Conservation (phyloP, 768 basidiomycete genomes). For the Phlebiopsis gigantea region DNA sequence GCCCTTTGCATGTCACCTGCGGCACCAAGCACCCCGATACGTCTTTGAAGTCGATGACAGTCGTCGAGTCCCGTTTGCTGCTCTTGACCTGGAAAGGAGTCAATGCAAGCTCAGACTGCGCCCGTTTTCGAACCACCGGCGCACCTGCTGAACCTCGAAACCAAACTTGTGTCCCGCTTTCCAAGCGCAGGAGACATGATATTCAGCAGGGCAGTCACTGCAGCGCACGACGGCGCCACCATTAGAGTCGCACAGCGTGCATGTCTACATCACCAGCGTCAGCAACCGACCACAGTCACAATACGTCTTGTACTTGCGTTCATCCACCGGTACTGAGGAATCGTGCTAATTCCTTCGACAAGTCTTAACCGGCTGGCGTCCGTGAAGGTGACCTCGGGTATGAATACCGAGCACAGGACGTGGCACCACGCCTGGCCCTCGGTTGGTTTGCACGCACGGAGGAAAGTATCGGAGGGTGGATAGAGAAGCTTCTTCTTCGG, state of each 20-base stretch:
- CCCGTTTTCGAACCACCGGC: conserved; percentile 23
- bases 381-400: conserved; percentile 78
- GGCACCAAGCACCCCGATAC: conserved; percentile 76
- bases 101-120: neutral
- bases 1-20: conserved; percentile 73
- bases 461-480: conserved; percentile 54
- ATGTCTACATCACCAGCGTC: conserved; percentile 46
- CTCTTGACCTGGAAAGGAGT: conserved; percentile 55
- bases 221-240: conserved; percentile 84
- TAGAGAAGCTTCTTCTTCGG: conserved; percentile 41
- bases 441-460: conserved; percentile 82
- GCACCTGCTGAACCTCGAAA: conserved; percentile 84
- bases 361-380: conserved; percentile 66
- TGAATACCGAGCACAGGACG: conserved; percentile 83
- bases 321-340: conserved; percentile 68
- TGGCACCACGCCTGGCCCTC: conserved; percentile 94
- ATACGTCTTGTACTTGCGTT: conserved; percentile 36
- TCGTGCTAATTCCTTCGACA: conserved; percentile 82
- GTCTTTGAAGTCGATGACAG: conserved; percentile 69
- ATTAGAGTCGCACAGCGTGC: conserved; percentile 63
- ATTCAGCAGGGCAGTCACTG: conserved; percentile 72
- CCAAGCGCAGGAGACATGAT: conserved; percentile 92
- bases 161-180: conserved; percentile 77
- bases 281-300: conserved; percentile 1
- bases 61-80: conserved; percentile 62